A percentile compares a stretch with the other conserved stretches of the same genome.
These are phyloP conservation scores for Sanghuangporus weigelae DNA, from an alignment of 1,284 basidiomycete genomes.

Conservation along the genomic window DNA sequence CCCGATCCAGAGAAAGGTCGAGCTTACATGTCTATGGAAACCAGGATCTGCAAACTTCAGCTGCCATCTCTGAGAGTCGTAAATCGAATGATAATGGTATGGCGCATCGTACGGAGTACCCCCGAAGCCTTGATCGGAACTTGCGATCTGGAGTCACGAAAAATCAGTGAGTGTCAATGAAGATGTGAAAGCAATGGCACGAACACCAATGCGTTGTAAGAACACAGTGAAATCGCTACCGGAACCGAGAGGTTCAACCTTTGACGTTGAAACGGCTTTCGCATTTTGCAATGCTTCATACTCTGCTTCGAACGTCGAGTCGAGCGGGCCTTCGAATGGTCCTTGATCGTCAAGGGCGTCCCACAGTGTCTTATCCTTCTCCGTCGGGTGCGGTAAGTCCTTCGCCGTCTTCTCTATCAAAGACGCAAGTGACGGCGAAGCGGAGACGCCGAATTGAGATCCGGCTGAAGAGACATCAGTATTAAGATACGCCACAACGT, in stretches of 20 bases:
- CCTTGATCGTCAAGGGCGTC: constrained; percentile 57
- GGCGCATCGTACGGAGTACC: constrained; percentile 48
- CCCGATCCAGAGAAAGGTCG: too few relatives aligned
- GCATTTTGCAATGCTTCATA: constrained; percentile 24
- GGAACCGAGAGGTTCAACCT: constrained; percentile 42
- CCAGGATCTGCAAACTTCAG: constrained; percentile 72
- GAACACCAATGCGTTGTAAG: constrained; percentile 52
- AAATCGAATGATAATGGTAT: constrained; percentile 83
- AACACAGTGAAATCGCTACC: constrained; percentile 84
- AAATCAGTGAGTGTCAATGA: constrained; percentile 33
- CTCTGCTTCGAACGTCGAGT: constrained; percentile 27
- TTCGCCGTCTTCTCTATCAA: constrained; percentile 65
- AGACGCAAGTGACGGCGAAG: constrained; percentile 76
- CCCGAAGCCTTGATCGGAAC: constrained; percentile 34
- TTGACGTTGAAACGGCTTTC: constrained; percentile 22
- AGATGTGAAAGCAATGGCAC: constrained; percentile 34
- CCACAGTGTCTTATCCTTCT: constrained; percentile 53
- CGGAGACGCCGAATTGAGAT: constrained; percentile 48
- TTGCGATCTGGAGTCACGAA: constrained; percentile 25
- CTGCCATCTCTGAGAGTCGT: constrained; percentile 75
- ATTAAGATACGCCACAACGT: constrained; percentile 88
- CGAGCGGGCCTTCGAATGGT: constrained; percentile 36
- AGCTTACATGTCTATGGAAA: constrained; percentile 63
- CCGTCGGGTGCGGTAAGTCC: constrained; percentile 59
- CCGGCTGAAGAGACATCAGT: constrained; percentile 71